These are phyloP conservation scores for Jackrogersella minutella DNA, from an alignment of 495 filamentous ascomycete species.

Conservation along the genomic window DNA sequence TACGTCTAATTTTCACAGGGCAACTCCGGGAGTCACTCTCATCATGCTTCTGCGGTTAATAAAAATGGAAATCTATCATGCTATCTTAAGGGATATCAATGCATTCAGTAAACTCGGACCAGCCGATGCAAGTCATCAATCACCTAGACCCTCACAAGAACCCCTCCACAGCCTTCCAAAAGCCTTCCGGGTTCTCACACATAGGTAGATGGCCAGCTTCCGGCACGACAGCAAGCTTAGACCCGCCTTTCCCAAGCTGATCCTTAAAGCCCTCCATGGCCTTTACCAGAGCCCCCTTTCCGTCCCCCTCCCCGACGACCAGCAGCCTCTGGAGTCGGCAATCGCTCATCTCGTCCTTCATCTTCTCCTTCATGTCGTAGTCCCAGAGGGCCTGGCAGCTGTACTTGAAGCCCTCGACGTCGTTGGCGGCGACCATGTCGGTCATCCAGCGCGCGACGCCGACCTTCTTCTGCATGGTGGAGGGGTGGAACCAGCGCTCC, in stretches of 20 bases:
- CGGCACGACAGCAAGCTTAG: constrained; percentile 67
- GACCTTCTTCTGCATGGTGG: constrained; percentile 60
- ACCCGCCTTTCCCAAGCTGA: constrained; percentile 57
- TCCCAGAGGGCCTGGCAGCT: constrained; percentile 76
- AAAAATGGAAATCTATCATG: neutral
- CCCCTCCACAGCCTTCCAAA: constrained; percentile 66
- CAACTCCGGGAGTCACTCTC: neutral
- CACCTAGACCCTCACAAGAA: constrained; percentile 53
- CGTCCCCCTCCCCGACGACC: constrained; percentile 73
- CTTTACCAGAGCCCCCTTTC: constrained; percentile 71
- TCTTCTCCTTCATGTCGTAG: constrained; percentile 74
- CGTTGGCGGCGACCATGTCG: constrained; percentile 68
- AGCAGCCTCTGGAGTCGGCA: constrained; percentile 69
- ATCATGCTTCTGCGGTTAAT: no score
- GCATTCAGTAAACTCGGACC: neutral
- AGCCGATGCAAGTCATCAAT: neutral
- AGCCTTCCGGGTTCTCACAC: constrained; percentile 74
- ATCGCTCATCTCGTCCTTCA: constrained; percentile 67
- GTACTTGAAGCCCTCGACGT: constrained; percentile 72
- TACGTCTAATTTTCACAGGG: neutral
- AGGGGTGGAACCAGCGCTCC: constrained; percentile 75
- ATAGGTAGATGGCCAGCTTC: constrained; percentile 82
- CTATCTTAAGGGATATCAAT: neutral
- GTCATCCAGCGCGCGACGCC: constrained; percentile 59
- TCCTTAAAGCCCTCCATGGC: constrained; percentile 78